These are phyloP conservation scores for Globisporangium heterothallicum DNA, from an alignment of 352 stramenopile genomes.

Conservation along the genomic window DNA sequence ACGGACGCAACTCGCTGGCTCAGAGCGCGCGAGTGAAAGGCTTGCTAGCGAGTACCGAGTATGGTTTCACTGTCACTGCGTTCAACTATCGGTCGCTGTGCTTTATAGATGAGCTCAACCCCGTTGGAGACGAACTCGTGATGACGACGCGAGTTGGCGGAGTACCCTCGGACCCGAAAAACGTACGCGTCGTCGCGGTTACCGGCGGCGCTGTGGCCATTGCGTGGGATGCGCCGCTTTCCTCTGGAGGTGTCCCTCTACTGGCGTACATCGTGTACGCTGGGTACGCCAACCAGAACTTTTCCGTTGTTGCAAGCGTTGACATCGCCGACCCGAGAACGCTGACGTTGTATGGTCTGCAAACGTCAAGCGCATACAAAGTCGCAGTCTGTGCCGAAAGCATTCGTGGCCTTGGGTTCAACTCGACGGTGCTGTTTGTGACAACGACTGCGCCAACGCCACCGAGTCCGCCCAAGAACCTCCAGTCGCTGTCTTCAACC, in stretches of 20 bases:
- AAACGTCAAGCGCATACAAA: constrained; percentile 21
- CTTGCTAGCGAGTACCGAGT: constrained; percentile 32
- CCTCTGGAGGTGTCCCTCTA: constrained; percentile 23
- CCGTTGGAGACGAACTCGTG: constrained; percentile 25
- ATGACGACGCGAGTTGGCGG: constrained; percentile 30
- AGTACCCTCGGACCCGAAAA: constrained; percentile 37
- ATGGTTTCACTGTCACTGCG: constrained; percentile 37
- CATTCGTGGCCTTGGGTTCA: constrained; percentile 24
- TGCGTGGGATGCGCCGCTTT: constrained; percentile 38
- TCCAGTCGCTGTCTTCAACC: constrained; percentile 19
- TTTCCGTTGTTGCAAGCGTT: constrained; percentile 14
- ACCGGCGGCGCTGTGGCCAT: constrained; percentile 40
- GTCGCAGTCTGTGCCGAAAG: constrained; percentile 39
- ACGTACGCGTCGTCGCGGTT: constrained; percentile 15
- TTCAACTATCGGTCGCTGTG: constrained; percentile 49
- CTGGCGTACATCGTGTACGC: constrained; percentile 32
- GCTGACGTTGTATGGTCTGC: constrained; percentile 24
- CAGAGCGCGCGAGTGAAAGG: constrained; percentile 21
- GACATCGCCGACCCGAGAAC: constrained; percentile 4
- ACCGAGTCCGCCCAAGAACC: constrained; percentile 24
- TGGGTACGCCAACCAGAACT: neutral
- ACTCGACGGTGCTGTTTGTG: constrained; percentile 25
- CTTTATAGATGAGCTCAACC: constrained; percentile 18
- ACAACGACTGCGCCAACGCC: constrained; percentile 24
- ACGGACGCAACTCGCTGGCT: constrained; percentile 20